phyloP scores from a whole-genome alignment of 2,329 filamentous ascomycete species.

The Hypoxylon sp. region DNA sequence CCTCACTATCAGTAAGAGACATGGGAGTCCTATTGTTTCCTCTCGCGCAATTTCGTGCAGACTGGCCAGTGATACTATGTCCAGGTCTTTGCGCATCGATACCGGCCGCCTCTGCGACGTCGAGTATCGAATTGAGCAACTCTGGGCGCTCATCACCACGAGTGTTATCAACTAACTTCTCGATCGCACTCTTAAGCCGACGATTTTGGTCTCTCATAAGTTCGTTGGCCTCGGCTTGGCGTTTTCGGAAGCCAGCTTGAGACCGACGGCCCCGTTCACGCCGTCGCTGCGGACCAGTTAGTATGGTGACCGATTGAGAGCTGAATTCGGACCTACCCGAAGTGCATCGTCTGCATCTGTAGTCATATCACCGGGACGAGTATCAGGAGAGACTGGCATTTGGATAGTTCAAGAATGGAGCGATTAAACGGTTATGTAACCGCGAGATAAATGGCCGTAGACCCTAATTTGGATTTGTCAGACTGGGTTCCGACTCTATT shows the following conservation, averaged over 20 bases:
- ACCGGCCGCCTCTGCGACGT: constrained; percentile 37
- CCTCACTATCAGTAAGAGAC: constrained; percentile 2
- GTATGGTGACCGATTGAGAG: neutral
- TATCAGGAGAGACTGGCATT: neutral
- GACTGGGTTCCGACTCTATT: neutral
- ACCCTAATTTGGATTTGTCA: constrained; percentile 5
- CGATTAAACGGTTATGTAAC: constrained; percentile 25
- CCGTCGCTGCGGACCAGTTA: constrained; percentile 35
- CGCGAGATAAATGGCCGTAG: neutral
- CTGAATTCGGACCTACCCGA: constrained; percentile 24
- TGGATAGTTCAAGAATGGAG: neutral
- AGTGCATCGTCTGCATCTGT: constrained; percentile 30
- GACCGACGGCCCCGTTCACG: constrained; percentile 41
- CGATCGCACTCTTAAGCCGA: constrained; percentile 35
- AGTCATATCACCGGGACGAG: constrained; percentile 4
- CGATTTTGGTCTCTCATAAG: constrained; percentile 33
- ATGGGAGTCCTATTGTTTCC: neutral
- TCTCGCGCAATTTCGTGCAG: neutral
- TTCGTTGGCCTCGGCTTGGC: constrained; percentile 36
- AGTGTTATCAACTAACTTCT: constrained; percentile 28
- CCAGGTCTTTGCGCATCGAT: constrained; percentile 25
- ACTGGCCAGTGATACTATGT: neutral
- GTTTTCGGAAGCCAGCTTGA: constrained; percentile 42
- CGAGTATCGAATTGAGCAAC: constrained; percentile 34
- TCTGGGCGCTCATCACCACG: constrained; percentile 39